Evolutionary conservation across 768 basidiomycete genomes (phyloP).

Genomic region (Strobilomyces confusus): DNA sequence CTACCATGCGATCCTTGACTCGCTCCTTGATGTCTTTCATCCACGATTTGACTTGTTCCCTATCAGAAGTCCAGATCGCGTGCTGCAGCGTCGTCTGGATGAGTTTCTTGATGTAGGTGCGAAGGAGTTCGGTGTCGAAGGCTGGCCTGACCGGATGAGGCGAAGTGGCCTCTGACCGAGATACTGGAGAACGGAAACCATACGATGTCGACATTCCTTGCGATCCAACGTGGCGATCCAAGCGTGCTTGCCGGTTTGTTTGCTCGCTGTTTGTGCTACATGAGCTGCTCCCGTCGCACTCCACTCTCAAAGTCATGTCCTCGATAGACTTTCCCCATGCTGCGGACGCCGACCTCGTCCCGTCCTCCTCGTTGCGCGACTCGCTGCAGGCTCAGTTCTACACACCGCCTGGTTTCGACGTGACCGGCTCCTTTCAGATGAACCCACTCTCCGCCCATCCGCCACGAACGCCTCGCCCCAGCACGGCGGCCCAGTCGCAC

Average conservation of each 20-base stretch:
- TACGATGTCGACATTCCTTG: slow-evolving; percentile 24
- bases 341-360: slow-evolving; percentile 34
- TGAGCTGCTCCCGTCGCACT: neutral
- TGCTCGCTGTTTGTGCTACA: slow-evolving; percentile 22
- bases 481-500: slow-evolving; percentile 24
- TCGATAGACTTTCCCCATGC: slow-evolving; percentile 59
- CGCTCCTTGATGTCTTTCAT: slow-evolving; percentile 83
- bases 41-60: slow-evolving; percentile 67
- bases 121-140: slow-evolving; percentile 73
- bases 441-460: slow-evolving; percentile 79
- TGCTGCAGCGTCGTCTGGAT: slow-evolving; percentile 64
- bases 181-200: slow-evolving; percentile 56
- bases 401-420: slow-evolving; percentile 51
- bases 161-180: slow-evolving; percentile 59
- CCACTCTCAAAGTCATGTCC: slow-evolving; percentile 44
- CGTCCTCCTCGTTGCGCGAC: slow-evolving; percentile 36
- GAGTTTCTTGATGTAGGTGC: slow-evolving; percentile 79
- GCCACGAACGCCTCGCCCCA: slow-evolving; percentile 62
- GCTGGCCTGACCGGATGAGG: slow-evolving; percentile 40
- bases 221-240: neutral
- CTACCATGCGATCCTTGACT: slow-evolving; percentile 82
- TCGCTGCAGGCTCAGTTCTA: slow-evolving; percentile 49
- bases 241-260: slow-evolving; percentile 17
- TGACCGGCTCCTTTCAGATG: slow-evolving; percentile 67
- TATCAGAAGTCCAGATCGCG: slow-evolving; percentile 64